Evolutionary conservation across 2,329 filamentous ascomycete genomes (phyloP), one percentile per base, ranked within the genome.

Genomic region (Arthrobotrys iridis): DNA sequence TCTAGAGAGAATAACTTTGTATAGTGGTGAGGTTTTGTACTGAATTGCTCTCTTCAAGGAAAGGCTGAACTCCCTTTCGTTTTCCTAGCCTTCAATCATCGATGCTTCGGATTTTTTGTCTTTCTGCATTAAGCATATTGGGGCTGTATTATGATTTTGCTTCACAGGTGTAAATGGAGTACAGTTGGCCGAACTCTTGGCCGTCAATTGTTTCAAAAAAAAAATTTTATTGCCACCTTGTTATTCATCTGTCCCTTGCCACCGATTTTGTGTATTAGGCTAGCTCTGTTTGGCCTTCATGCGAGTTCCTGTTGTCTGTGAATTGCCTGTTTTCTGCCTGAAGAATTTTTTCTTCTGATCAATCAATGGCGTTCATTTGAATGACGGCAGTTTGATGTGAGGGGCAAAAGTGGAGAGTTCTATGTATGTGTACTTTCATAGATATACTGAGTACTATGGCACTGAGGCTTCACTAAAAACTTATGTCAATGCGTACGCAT

Each of bases 1-100:
- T 68, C 63, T 3, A 68, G 58, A 40, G 71, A 64, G 11, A 60
- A 62, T 41, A 67, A 75, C 28, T 71, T 71, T 33, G 28, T 59
- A 5, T 68, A 58, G 46, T 28, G 2, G 30, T 37, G 4, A 28
- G n/a, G 13, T 11, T 33, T 13, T 2, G 5, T 33, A 18, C n/a
- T 7, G 45, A n/a, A 15, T 5, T 6, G 6, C 3, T 37, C n/a
- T 13, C 30, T 22, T 37, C 6, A n/a, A 4, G 4, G 15, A n/a
- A 8, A 20, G 8, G 15, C 15, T 4, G 5, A n/a, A 37, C 18
- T 8, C 4, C 22, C 50, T 30, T 46, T 60, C 26, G 24, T 20
- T 62, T 62, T 62, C 8, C n/a, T 43, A 33, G 7, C 15, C 28
- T 43, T 18, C 24, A 24, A n/a, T 15, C 11, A 30, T 55, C 11